Evolutionary conservation across 257 asterid genomes (phyloP), one percentile per base, ranked within the genome.

Genomic region (Ilex asprella): DNA sequence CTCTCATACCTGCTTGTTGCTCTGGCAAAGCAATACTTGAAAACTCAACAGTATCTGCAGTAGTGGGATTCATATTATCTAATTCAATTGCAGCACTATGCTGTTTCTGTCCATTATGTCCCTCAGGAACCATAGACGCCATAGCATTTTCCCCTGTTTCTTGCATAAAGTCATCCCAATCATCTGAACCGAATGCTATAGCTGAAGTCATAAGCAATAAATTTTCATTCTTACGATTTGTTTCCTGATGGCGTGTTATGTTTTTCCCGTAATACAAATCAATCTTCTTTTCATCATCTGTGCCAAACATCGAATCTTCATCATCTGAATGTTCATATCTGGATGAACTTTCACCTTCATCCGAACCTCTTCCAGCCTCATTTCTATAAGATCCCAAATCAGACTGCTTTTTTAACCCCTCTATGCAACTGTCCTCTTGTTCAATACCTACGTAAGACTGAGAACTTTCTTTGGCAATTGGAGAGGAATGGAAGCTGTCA

Each of bases 161-260:
- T 12, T 73, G 86, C 76, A 75, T 55, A 68, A 79, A 89, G 78
- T 89, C 89, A 73, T 83, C 81, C 93, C 88, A 88, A 75, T 92
- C 98, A 75, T 84, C 83, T 16, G 78, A 63, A 64, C 95, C 97
- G 76, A 84, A 92, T 2, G 96, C 97, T 76, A 79, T 79, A 3
- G 85, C 73, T 5, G 95, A 79, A 79, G 79, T 78, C 92, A 88
- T 81, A 71, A 68, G 70, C 70, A 86, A 60, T 60, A 44, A 71
- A 71, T 66, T 83, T 58, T 78, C 86, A 57, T 67, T 74, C 54
- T 58, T 67, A 72, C 54, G 49, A 58, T 61, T 75, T 43, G 59
- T 73, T 55, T 72, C 84, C 21, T 59, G 75, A 21, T n/a, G 75
- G 53, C 60, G 12, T 12, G 55, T 59, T 55, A 16, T 30, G 59